Conservation (phyloP, 1,284 basidiomycete genomes). For the Puccinia coronata region DNA sequence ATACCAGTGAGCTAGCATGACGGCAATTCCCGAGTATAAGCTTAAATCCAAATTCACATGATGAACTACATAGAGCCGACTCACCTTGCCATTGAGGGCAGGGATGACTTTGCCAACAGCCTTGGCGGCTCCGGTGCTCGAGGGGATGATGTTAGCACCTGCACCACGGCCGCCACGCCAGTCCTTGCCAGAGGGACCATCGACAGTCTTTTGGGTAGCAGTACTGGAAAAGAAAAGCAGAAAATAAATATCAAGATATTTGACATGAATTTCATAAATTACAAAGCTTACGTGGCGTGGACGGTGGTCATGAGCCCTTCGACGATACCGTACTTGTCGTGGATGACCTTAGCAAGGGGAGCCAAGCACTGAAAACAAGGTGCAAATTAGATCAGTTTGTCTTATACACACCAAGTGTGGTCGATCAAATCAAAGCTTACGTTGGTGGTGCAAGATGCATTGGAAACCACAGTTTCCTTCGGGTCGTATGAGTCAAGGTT, state of each 20-base stretch:
- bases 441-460: slow-evolving; percentile 99
- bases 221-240: slow-evolving; percentile 66
- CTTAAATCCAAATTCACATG: neutral
- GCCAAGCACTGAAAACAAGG: slow-evolving; percentile 69
- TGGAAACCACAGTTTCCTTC: slow-evolving; percentile 86
- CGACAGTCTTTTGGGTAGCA: slow-evolving; percentile 99
- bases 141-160: slow-evolving; percentile 98
- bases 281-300: slow-evolving; percentile 65
- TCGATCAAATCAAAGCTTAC: neutral
- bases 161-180: slow-evolving; percentile 89
- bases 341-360: slow-evolving; percentile 94
- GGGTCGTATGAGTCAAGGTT: slow-evolving; percentile 93
- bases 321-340: slow-evolving; percentile 93
- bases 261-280: too few species aligned
- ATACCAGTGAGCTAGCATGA: slow-evolving; percentile 69
- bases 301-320: slow-evolving; percentile 99
- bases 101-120: slow-evolving; percentile 99
- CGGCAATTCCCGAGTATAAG: slow-evolving; percentile 38
- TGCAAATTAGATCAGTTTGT: neutral
- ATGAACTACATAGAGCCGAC: slow-evolving; percentile 62
- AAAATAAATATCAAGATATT: neutral
- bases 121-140: slow-evolving; percentile 98
- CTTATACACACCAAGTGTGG: neutral
- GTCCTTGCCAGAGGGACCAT: slow-evolving; percentile 86
- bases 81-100: slow-evolving; percentile 85